Evolutionary conservation across 768 basidiomycete species (phyloP), one percentile per base, ranked within the genome.

Genomic region (Kwoniella botswanensis): DNA sequence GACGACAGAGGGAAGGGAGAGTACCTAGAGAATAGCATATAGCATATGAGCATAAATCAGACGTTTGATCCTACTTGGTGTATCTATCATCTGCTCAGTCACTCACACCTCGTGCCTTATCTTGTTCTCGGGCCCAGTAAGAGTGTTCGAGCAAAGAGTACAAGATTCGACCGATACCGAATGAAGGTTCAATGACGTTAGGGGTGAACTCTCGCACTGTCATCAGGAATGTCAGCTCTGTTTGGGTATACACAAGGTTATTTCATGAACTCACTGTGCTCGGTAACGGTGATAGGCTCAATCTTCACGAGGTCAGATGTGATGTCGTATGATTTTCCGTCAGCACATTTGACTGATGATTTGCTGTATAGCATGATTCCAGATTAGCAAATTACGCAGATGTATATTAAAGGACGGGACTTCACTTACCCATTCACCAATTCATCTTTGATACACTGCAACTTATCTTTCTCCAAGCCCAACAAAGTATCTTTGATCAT

Each of bases 121-220:
- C 96, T 78, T 92, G 89, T 80, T 93, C 94, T 82, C 97, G 89
- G 70, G 89, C 89, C 97, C 96, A 98, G 87, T 91, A 99, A 77
- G 88, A 90, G 86, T 98, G 97, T 84, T 99, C 97, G 43, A 99
- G 89, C 63, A 98, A 87, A 35, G 89, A 90, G 84, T 98, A 98
- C 57, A 98, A 86, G 78, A 98, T 97, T 65, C 96, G 93, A 65
- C 96, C 96, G 75, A 98, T 89, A 70, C 97, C 96, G 84, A 98
- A 97, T 4, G 97, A 99, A 24, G 97, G 95, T 83, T 98, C 96
- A 83, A 98, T 96, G 84, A 99, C 97, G 84, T 98, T 98, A 46
- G 96, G 97, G 66, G 90, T 93, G 85, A 88, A 97, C 85, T 98
- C 95, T 74, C 96, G 93, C 74, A 93, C 94, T 97, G 80, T 75